Percentiles rank a stretch among this genome's conserved stretches.
Conservation (phyloP, 768 basidiomycete genomes). For the Amanita rubescens region DNA sequence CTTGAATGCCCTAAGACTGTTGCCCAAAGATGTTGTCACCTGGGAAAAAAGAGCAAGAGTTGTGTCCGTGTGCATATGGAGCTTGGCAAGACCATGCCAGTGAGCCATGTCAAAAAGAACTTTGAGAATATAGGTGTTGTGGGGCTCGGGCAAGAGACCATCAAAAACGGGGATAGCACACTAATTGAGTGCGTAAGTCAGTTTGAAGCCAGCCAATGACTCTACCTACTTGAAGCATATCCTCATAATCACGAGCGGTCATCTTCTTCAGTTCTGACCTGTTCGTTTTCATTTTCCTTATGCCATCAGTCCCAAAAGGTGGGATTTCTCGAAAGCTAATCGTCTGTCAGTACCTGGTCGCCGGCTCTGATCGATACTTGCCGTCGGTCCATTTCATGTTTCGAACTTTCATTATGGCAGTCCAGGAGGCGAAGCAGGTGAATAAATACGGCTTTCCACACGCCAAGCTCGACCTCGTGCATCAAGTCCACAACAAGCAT, state of each 20-base stretch:
- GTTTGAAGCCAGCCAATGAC: background rate
- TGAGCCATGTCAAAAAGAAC: slow-evolving; percentile 25
- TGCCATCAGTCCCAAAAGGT: slow-evolving; percentile 24
- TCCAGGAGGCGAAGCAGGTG: slow-evolving; percentile 29
- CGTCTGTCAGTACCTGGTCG: background rate
- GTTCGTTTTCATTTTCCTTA: slow-evolving; percentile 23
- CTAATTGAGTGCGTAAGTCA: slow-evolving; percentile 16
- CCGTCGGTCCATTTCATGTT: slow-evolving; percentile 18
- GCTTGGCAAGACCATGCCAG: slow-evolving; percentile 36
- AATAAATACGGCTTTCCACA: slow-evolving; percentile 27
- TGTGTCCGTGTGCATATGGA: no score
- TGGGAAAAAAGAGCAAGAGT: no score
- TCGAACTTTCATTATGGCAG: slow-evolving; percentile 10
- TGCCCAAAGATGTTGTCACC: no score
- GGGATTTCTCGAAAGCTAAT: slow-evolving; percentile 23
- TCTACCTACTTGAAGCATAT: slow-evolving; percentile 25
- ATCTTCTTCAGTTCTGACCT: slow-evolving; percentile 26
- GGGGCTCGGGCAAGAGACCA: no score
- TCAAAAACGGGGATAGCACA: no score
- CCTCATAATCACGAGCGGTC: slow-evolving; percentile 31
- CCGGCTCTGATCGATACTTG: slow-evolving; percentile 7
- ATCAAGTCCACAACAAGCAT: slow-evolving; percentile 27
- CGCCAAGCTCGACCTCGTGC: slow-evolving; percentile 31
- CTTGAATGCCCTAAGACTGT: no score
- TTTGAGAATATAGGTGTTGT: slow-evolving; percentile 19